Evolutionary conservation across 371 early-diverging fungal species (phyloP).

Genomic region (Vairimorpha ceranae): DNA sequence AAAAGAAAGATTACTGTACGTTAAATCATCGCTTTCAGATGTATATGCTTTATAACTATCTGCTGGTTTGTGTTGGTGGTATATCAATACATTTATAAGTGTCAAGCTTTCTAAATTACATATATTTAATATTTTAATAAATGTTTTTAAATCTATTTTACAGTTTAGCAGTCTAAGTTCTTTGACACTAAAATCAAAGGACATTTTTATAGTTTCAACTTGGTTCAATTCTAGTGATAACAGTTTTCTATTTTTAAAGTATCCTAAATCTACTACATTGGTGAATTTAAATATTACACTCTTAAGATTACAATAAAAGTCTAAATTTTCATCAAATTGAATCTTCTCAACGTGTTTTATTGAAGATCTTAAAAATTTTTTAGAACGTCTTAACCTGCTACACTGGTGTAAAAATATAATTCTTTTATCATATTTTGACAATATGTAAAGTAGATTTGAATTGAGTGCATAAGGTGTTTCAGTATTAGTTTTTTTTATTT

Average conservation of each 20-base stretch:
- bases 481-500: background rate
- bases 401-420: background rate
- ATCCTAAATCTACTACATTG: background rate
- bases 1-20: too few relatives aligned
- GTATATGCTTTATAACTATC: too few relatives aligned
- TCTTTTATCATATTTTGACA: background rate
- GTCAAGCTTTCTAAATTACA: background rate
- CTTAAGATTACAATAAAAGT: background rate
- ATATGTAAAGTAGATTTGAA: background rate
- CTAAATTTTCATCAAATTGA: background rate
- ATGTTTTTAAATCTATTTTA: background rate
- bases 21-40: too few relatives aligned
- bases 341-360: background rate
- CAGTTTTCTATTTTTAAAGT: background rate
- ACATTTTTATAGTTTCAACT: background rate
- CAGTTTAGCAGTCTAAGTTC: background rate
- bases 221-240: background rate
- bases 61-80: too few relatives aligned
- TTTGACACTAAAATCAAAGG: background rate
- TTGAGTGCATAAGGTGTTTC: background rate
- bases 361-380: background rate
- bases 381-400: background rate
- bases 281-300: background rate
- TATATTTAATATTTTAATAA: background rate
- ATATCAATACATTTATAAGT: background rate